Conservation (phyloP, 345 rosid genomes). For the Cardamine resedifolia region DNA sequence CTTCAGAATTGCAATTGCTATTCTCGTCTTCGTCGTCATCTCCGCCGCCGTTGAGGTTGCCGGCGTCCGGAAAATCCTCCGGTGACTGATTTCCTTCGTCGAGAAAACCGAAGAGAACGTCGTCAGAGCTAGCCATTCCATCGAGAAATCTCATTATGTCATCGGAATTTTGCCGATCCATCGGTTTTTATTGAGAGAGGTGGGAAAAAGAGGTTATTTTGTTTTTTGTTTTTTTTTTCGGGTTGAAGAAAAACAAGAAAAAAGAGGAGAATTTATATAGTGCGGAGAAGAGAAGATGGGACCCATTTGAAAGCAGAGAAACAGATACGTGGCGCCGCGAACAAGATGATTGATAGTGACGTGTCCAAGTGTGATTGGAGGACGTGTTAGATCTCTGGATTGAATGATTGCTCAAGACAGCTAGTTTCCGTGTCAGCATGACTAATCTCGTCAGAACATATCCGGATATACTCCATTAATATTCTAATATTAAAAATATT, state of each 20-base stretch:
- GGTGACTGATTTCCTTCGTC: conserved; percentile 42
- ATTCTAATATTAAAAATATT: conserved; percentile 14
- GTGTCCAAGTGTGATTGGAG: conserved; percentile 38
- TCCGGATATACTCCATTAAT: conserved; percentile 47
- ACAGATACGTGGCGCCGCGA: conserved; percentile 65
- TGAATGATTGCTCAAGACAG: conserved; percentile 43
- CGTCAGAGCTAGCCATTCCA: conserved; percentile 54
- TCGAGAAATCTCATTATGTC: conserved; percentile 53
- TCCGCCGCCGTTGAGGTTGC: conserved; percentile 16
- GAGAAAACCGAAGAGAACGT: conserved; percentile 58
- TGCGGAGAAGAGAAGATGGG: conserved; percentile 23
- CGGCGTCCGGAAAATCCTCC: conserved; percentile 27
- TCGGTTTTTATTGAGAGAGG: conserved; percentile 13
- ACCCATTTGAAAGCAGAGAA: conserved; percentile 33
- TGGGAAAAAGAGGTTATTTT: too few relatives aligned
- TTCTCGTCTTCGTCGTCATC: conserved; percentile 30
- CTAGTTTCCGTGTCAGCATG: conserved; percentile 46
- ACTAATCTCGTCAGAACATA: conserved; percentile 30
- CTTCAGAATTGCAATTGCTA: conserved; percentile 39
- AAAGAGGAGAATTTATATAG: conserved; percentile 12
- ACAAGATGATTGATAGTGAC: conserved; percentile 2
- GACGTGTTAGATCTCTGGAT: neutral
- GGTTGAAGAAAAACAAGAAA: neutral
- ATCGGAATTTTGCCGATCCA: conserved; percentile 44
- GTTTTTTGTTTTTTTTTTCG: neutral